These are phyloP conservation scores for Teratosphaeria zuluensis DNA, from an alignment of 2,329 filamentous ascomycete species.

Conservation along the genomic window DNA sequence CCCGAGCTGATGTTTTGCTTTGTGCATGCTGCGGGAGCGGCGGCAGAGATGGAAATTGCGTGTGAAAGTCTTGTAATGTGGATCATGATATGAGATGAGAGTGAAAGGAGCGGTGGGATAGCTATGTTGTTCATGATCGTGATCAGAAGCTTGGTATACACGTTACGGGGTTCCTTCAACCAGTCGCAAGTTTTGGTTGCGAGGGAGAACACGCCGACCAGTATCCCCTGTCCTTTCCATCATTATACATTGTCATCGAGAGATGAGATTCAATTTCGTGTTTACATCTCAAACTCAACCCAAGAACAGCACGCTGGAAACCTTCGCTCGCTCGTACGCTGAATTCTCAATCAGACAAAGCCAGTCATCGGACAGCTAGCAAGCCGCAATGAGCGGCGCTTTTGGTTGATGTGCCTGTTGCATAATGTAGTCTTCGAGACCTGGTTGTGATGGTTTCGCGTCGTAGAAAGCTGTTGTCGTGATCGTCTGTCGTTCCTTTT, in stretches of 20 bases:
- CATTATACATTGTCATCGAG: background rate
- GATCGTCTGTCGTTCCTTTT: slow-evolving; percentile 36
- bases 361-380: slow-evolving; percentile 26
- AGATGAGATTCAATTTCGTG: slow-evolving; percentile 14
- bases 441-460: slow-evolving; percentile 14
- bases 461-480: slow-evolving; percentile 39
- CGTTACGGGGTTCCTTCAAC: background rate
- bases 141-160: background rate
- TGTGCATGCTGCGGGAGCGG: background rate
- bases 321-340: slow-evolving; percentile 20
- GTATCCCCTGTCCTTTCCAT: background rate
- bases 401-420: slow-evolving; percentile 27
- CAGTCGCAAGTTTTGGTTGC: background rate
- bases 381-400: slow-evolving; percentile 32
- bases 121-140: no score
- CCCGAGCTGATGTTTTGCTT: background rate
- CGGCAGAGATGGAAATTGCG: background rate
- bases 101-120: background rate
- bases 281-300: slow-evolving; percentile 4
- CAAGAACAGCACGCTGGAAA: background rate
- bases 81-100: background rate
- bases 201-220: background rate
- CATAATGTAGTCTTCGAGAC: slow-evolving; percentile 24
- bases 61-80: background rate
- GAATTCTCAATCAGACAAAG: slow-evolving; percentile 6